These are phyloP conservation scores for Saccharomycopsis fodiens DNA, from an alignment of 805 yeast species.

Conservation along the genomic window DNA sequence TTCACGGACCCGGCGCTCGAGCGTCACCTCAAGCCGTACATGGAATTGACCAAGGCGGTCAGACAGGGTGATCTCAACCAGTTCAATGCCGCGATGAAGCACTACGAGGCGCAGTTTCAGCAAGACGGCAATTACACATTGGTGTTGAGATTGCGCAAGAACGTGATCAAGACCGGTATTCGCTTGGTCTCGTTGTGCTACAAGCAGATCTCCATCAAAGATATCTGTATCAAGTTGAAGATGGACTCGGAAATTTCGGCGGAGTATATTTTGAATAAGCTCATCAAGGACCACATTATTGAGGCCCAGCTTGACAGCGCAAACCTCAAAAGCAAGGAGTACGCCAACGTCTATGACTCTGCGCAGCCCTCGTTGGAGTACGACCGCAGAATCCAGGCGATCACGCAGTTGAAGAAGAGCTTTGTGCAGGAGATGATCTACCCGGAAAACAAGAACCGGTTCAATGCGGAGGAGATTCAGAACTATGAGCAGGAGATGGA, in stretches of 20 bases:
- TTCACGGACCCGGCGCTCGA: conserved; percentile 61
- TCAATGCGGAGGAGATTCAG: conserved; percentile 6
- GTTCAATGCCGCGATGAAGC: conserved; percentile 63
- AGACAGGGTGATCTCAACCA: conserved; percentile 81
- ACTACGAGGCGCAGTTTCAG: conserved; percentile 54
- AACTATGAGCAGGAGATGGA: conserved; percentile 20
- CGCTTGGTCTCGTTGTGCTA: conserved; percentile 87
- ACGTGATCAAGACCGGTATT: conserved; percentile 96
- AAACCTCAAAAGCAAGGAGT: conserved; percentile 81
- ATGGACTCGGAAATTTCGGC: conserved; percentile 93
- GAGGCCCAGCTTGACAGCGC: conserved; percentile 92
- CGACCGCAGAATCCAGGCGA: conserved; percentile 90
- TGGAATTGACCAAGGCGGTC: conserved; percentile 84
- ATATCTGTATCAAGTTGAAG: conserved; percentile 85
- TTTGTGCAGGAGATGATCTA: conserved; percentile 93
- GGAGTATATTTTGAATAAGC: conserved; percentile 93
- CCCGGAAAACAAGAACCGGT: conserved; percentile 40
- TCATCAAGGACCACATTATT: conserved; percentile 94
- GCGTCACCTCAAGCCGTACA: conserved; percentile 67
- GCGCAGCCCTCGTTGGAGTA: conserved; percentile 78
- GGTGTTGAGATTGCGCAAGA: conserved; percentile 85
- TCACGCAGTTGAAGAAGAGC: conserved; percentile 84
- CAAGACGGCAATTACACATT: conserved; percentile 77
- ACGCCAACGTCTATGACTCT: conserved; percentile 81
- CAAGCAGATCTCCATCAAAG: conserved; percentile 84